phyloP scores from a whole-genome alignment of 192 early-diverging fungal species.

The Gigaspora rosea region DNA sequence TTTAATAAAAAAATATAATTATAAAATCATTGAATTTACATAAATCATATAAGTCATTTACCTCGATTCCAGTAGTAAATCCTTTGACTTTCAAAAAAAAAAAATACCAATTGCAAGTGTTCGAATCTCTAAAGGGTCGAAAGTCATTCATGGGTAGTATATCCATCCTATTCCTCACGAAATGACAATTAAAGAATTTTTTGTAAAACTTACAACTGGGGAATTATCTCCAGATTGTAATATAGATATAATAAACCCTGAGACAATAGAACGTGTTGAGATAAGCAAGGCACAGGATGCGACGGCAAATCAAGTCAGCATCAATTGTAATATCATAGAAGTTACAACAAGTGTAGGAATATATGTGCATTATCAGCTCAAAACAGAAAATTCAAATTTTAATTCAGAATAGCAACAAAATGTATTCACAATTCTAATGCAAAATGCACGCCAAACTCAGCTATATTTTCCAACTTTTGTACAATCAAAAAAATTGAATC shows the following conservation, averaged over 20 bases:
- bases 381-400: neutral
- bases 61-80: no score
- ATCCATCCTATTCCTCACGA: neutral
- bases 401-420: neutral
- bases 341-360: neutral
- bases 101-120: neutral
- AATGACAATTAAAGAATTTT: constrained; percentile 6
- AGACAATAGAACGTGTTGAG: neutral
- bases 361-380: neutral
- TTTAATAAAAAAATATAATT: no score
- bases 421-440: neutral
- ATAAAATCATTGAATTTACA: no score
- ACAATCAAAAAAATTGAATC: neutral
- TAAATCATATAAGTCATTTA: no score
- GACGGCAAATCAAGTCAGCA: neutral
- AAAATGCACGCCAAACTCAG: neutral
- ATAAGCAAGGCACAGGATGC: neutral
- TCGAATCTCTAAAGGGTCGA: neutral
- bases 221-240: neutral
- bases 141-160: neutral
- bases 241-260: neutral
- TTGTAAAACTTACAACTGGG: neutral
- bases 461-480: neutral
- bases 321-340: neutral
- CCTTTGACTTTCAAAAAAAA: neutral